These are phyloP conservation scores for Nemania abortiva DNA, from an alignment of 2,329 filamentous ascomycete genomes.

Conservation along the genomic window DNA sequence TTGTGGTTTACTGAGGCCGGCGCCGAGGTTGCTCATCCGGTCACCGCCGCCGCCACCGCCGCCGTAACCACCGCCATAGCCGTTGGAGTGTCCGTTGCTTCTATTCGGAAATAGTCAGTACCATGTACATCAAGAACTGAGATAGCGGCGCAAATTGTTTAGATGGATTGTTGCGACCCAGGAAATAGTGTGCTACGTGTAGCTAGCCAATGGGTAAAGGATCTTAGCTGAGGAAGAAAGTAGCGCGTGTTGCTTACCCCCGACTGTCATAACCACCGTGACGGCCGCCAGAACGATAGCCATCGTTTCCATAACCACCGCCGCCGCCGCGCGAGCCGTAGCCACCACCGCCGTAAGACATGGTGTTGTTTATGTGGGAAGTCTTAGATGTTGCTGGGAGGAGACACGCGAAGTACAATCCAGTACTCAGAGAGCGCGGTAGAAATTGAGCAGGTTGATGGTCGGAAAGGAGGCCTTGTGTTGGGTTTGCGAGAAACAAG, in stretches of 20 bases:
- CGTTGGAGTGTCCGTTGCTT: constrained; percentile 62
- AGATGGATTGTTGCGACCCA: background rate
- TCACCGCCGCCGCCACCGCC: constrained; percentile 74
- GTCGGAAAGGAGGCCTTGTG: constrained; percentile 6
- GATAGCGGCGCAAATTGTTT: background rate
- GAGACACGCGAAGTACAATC: constrained; percentile 23
- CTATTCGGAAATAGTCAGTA: constrained; percentile 57
- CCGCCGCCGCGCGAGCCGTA: constrained; percentile 44
- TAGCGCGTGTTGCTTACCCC: constrained; percentile 46
- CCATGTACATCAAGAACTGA: constrained; percentile 52
- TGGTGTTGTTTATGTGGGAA: constrained; percentile 53
- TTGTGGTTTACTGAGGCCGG: constrained; percentile 85
- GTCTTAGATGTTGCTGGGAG: constrained; percentile 31
- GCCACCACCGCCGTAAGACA: constrained; percentile 76
- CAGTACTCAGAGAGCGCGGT: constrained; percentile 43
- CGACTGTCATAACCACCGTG: constrained; percentile 59
- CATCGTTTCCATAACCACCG: constrained; percentile 49
- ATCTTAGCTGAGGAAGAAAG: background rate
- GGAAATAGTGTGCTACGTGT: constrained; percentile 12
- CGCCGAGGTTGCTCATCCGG: constrained; percentile 91
- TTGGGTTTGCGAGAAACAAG: constrained; percentile 12
- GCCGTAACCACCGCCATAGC: constrained; percentile 71
- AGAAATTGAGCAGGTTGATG: constrained; percentile 33
- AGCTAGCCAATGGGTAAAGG: background rate
- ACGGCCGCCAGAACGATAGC: constrained; percentile 47